Percentiles rank a stretch among this genome's conserved stretches.
phyloP scores from a whole-genome alignment of 306 rosid species.

The Corylus avellana region DNA sequence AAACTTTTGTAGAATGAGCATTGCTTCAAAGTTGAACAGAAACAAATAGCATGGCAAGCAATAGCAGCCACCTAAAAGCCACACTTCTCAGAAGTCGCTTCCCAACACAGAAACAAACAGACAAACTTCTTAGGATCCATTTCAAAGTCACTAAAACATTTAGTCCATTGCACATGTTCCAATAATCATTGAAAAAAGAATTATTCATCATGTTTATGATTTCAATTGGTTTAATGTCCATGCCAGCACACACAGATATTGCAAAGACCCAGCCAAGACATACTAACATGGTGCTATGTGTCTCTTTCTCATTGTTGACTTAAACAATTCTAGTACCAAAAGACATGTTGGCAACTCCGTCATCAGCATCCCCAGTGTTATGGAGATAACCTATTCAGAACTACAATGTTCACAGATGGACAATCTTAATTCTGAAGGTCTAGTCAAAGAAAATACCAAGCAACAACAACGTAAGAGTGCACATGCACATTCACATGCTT shows the following conservation, averaged over 20 bases:
- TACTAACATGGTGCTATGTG: not conserved
- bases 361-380: not conserved
- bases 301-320: not conserved
- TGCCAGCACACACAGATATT: not conserved
- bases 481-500: not conserved
- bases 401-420: not conserved
- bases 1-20: not conserved
- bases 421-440: not conserved
- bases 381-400: not conserved
- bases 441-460: not conserved
- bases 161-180: conserved; percentile 7
- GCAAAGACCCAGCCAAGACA: not conserved
- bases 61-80: not conserved
- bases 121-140: not conserved
- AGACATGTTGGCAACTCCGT: not conserved
- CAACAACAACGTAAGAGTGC: not conserved
- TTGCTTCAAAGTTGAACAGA: not conserved
- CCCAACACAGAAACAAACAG: not conserved
- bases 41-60: not conserved
- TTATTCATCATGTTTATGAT: not conserved
- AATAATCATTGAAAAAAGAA: not conserved
- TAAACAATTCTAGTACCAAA: not conserved
- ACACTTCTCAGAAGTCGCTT: not conserved
- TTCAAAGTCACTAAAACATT: not conserved
- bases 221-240: not conserved